Percentiles rank a stretch among this genome's conserved stretches.
Evolutionary conservation across 73 alveolate species (phyloP).

Genomic region (Paramecium tetraurelia): DNA sequence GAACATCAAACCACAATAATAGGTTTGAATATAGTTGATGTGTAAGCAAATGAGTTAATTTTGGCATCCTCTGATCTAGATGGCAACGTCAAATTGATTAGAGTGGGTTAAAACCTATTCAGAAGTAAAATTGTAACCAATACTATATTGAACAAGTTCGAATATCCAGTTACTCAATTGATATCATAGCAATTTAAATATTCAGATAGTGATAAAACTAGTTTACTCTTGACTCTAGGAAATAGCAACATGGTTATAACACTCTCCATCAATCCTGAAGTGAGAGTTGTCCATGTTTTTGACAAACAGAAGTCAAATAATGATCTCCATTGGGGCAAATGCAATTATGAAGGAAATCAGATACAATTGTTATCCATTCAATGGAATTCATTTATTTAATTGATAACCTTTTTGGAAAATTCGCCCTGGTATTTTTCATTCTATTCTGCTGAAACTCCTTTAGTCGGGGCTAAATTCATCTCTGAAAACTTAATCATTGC

Average conservation of each 20-base stretch:
- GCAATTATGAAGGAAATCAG: not conserved
- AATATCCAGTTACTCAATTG: not conserved
- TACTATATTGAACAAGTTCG: not conserved
- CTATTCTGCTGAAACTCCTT: not conserved
- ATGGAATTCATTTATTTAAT: conserved; percentile 41
- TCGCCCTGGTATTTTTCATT: not conserved
- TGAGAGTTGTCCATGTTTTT: not conserved
- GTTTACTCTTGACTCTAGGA: not conserved
- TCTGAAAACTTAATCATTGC: not conserved
- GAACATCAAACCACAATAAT: not conserved
- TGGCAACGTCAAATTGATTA: not conserved
- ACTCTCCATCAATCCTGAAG: not conserved
- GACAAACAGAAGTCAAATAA: not conserved
- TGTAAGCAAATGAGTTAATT: not conserved
- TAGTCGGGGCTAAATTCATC: not conserved
- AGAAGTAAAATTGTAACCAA: not conserved
- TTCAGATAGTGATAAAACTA: not conserved
- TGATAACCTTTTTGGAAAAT: not conserved
- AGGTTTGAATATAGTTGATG: not conserved
- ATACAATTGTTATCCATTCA: not conserved
- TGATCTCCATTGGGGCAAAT: conserved; percentile 6
- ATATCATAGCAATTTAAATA: not conserved
- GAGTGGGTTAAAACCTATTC: not conserved
- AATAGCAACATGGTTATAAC: not conserved
- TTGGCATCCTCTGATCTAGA: not conserved